phyloP scores from a whole-genome alignment of 1,139 yeast species.

The Geotrichum armillariae region DNA sequence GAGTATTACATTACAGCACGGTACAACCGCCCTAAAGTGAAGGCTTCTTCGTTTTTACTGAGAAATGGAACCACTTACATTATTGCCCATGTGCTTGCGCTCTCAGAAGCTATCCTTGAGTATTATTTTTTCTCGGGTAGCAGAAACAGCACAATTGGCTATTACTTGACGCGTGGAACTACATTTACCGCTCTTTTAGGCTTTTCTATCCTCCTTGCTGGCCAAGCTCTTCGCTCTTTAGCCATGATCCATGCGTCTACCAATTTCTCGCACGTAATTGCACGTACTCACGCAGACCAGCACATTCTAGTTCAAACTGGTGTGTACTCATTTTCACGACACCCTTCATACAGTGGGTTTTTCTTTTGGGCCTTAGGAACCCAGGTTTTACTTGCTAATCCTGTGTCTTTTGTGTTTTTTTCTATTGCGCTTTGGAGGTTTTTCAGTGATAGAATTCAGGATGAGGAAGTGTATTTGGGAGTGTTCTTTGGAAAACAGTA shows the following conservation, averaged over 20 bases:
- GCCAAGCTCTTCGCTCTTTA: constrained; percentile 65
- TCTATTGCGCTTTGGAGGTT: constrained; percentile 58
- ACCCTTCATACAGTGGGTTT: constrained; percentile 91
- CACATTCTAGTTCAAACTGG: constrained; percentile 76
- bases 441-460: constrained; percentile 60
- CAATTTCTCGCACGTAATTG: constrained; percentile 85
- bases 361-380: constrained; percentile 93
- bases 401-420: constrained; percentile 52
- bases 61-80: constrained; percentile 67
- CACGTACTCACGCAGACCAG: constrained; percentile 48
- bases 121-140: constrained; percentile 41
- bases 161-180: neutral
- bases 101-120: constrained; percentile 45
- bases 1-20: constrained; percentile 80
- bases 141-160: neutral
- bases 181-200: constrained; percentile 44
- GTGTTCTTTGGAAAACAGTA: constrained; percentile 73
- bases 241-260: constrained; percentile 89
- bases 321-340: constrained; percentile 64
- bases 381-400: constrained; percentile 69
- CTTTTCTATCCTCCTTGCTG: constrained; percentile 47
- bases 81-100: constrained; percentile 59
- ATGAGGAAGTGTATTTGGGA: constrained; percentile 66
- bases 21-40: constrained; percentile 65
- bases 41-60: constrained; percentile 73